Conservation (phyloP, 1,139 yeast genomes). For the Magnusiomyces ingens region DNA sequence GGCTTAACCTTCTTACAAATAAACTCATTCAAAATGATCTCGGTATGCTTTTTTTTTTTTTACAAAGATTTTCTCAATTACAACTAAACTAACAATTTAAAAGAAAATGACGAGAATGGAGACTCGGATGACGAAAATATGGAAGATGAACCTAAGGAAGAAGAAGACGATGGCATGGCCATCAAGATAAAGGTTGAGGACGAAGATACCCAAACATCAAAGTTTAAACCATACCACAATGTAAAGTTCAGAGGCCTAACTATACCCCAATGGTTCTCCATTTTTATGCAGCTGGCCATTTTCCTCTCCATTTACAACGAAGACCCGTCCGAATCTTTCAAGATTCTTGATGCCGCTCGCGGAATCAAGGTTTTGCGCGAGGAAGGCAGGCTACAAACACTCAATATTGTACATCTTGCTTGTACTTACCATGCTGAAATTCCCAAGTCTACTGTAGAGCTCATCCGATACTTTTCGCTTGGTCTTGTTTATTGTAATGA, state of each 20-base stretch:
- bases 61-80: no score
- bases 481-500: conserved; percentile 71
- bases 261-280: conserved; percentile 76
- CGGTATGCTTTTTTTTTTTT: neutral
- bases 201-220: neutral
- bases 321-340: conserved; percentile 58
- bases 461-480: conserved; percentile 56
- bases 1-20: conserved; percentile 55
- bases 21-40: conserved; percentile 33
- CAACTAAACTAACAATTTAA: conserved; percentile 18
- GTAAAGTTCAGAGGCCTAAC: conserved; percentile 53
- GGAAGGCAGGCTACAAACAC: conserved; percentile 44
- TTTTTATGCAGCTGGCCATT: conserved; percentile 73
- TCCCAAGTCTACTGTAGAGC: conserved; percentile 45
- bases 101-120: conserved; percentile 9
- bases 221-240: neutral
- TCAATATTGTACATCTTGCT: conserved; percentile 57
- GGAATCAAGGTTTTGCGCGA: conserved; percentile 64
- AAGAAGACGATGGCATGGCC: conserved; percentile 42
- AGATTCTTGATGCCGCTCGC: conserved; percentile 66
- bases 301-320: conserved; percentile 53
- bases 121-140: neutral
- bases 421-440: conserved; percentile 54
- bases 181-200: neutral
- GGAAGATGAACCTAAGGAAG: conserved; percentile 35